Conservation (phyloP, 164 flowering plant species). For the Liriodendron chinense region DNA sequence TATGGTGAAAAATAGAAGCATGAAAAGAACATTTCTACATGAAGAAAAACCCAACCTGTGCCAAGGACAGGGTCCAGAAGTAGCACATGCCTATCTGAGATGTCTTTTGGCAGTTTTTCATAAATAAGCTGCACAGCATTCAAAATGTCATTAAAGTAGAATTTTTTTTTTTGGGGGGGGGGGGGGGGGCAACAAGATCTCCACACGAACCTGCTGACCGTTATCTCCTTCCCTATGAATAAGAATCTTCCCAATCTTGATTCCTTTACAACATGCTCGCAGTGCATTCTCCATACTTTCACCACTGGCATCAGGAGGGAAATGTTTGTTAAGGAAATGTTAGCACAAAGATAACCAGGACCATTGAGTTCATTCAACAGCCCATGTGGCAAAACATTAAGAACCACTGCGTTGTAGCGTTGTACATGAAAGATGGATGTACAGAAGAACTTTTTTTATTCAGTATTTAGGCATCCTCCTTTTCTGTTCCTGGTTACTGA, state of each 20-base stretch:
- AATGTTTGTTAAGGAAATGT: not conserved
- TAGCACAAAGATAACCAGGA: not conserved
- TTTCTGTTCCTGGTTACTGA: not conserved
- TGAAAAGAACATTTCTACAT: conserved; percentile 7
- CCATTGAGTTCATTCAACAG: not conserved
- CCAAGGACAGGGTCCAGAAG: conserved; percentile 94
- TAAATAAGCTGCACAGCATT: conserved; percentile 68
- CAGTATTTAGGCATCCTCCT: not conserved
- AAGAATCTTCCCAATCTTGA: conserved; percentile 95
- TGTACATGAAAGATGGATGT: not conserved
- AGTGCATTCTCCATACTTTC: conserved; percentile 99
- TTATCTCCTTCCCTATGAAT: conserved; percentile 97
- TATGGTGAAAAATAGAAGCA: not conserved
- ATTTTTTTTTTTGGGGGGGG: too few species aligned
- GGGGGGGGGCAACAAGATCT: conserved; percentile 4
- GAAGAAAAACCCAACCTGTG: conserved; percentile 51
- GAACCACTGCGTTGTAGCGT: not conserved
- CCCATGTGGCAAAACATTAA: not conserved
- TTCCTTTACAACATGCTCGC: conserved; percentile 98
- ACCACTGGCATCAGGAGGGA: conserved; percentile 51
- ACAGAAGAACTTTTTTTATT: not conserved
- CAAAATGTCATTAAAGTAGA: conserved; percentile 1
- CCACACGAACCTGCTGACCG: conserved; percentile 75
- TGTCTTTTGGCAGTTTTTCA: conserved; percentile 85
- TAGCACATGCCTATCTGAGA: conserved; percentile 93